Base-by-base conservation (phyloP, 2,329 filamentous ascomycete species). In the Pseudogymnoascus destructans region DNA sequence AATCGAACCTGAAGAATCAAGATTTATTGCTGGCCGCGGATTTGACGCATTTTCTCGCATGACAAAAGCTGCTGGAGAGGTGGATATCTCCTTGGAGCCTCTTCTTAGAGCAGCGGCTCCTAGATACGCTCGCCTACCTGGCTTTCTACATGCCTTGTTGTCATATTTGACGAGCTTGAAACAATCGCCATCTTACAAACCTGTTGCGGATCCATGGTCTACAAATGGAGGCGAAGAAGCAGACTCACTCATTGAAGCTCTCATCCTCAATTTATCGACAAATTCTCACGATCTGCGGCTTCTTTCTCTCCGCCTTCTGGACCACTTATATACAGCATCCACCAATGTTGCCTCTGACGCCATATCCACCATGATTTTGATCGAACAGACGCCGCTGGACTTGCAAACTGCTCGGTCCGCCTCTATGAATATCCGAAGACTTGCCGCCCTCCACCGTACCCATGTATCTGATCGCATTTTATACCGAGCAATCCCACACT, bases 401-500 rank as follows among this genome's bases (percentile, higher is more conserved):
- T 75, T 95, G 3, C 81, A 91, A 59, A 89, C 86, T 55, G 80
- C 83, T 56, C 81, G 93, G 59, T 81, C 82, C 15, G 81, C 95
- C 32, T 85, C 88, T 1, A 95, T 96, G 80, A 84, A 92, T 62
- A 79, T 96, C 58, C 86, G 92, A 52, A 90, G 89, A 66, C 77
- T 70, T 7, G 85, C 78, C 1, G 72, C 77, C 13, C 69, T 76
- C 17, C 71, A 72, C 11, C 73, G 77, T 58, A 72, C 72, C 27
- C 95, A 93, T 68, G 72, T 78, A 5, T 73, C 79, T 1, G 76
- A 80, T 35, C 79, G 79, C 1, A 87, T 85, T 81, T 73, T 95
- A 63, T 77, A 80, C 60, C 78, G 80, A 65, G 82, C 89, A 5
- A 79, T 97, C 27, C 87, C 91, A 0, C 78, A 81, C 0, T 97